phyloP scores from a whole-genome alignment of 306 rosid species.

The Coriaria nepalensis region DNA sequence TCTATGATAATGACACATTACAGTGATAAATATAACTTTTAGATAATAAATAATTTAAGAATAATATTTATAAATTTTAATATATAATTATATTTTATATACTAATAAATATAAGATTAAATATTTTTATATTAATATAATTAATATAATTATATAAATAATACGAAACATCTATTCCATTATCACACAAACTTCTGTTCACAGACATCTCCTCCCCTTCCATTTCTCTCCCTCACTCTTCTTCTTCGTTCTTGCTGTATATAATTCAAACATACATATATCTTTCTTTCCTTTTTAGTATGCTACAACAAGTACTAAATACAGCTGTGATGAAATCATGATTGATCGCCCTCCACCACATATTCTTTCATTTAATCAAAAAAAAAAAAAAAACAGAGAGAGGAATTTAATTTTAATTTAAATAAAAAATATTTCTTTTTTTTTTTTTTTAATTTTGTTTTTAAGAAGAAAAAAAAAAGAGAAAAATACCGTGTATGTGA shows the following conservation, averaged over 20 bases:
- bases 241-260: slow-evolving; percentile 21
- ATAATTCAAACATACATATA: slow-evolving; percentile 15
- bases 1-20: no score
- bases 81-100: no score
- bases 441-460: no score
- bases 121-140: no score
- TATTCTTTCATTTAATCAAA: no score
- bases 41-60: no score
- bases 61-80: no score
- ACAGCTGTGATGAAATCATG: slow-evolving; percentile 1
- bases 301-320: slow-evolving; percentile 22
- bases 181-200: slow-evolving; percentile 11
- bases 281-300: slow-evolving; percentile 10
- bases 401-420: not conserved
- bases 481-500: slow-evolving; percentile 13
- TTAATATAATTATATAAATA: no score
- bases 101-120: no score
- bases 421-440: not conserved
- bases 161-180: slow-evolving; percentile 48
- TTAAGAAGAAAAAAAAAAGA: not conserved
- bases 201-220: slow-evolving; percentile 14
- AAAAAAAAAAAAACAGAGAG: not conserved
- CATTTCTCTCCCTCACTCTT: slow-evolving; percentile 10
- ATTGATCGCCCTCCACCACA: no score
- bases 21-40: no score